phyloP scores from a whole-genome alignment of 306 rosid genomes.

The Oemleria cerasiformis region DNA sequence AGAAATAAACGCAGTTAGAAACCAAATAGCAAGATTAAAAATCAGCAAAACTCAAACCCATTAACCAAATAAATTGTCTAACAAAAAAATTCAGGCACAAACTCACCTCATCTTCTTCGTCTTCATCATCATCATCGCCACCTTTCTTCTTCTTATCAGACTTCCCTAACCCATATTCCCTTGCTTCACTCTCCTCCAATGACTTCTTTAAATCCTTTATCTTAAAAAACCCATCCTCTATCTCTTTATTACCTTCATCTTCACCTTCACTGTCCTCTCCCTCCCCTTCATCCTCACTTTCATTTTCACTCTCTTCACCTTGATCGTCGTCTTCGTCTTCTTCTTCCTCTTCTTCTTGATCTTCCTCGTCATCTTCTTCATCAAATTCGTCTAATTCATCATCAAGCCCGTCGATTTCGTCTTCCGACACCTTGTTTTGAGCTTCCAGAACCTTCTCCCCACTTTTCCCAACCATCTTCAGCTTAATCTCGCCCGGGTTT shows the following conservation, averaged over 20 bases:
- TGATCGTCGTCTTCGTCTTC: conserved; percentile 8
- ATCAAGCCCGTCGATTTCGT: conserved; percentile 42
- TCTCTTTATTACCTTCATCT: conserved; percentile 22
- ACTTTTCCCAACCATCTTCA: conserved; percentile 29
- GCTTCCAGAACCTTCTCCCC: conserved; percentile 28
- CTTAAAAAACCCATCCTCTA: conserved; percentile 75
- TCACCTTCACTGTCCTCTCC: conserved; percentile 19
- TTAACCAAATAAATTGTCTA: conserved; percentile 5
- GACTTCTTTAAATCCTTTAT: conserved; percentile 63
- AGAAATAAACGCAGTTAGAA: conserved; percentile 19
- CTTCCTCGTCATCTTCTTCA: conserved; percentile 14
- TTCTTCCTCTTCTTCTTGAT: conserved; percentile 5
- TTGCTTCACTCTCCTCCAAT: conserved; percentile 59
- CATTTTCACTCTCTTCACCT: conserved; percentile 15
- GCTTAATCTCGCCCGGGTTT: conserved; percentile 51
- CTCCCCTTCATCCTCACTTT: conserved; percentile 15
- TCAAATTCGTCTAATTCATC: conserved; percentile 38
- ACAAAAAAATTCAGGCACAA: neutral
- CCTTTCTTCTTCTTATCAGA: conserved; percentile 17
- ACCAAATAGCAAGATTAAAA: neutral
- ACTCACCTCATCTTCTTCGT: conserved; percentile 46
- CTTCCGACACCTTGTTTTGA: conserved; percentile 1
- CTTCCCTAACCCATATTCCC: conserved; percentile 47
- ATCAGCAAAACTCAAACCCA: neutral
- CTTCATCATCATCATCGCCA: conserved; percentile 8